These are phyloP conservation scores for Malus hybrid DNA, from an alignment of 331 rosid genomes.

Conservation along the genomic window DNA sequence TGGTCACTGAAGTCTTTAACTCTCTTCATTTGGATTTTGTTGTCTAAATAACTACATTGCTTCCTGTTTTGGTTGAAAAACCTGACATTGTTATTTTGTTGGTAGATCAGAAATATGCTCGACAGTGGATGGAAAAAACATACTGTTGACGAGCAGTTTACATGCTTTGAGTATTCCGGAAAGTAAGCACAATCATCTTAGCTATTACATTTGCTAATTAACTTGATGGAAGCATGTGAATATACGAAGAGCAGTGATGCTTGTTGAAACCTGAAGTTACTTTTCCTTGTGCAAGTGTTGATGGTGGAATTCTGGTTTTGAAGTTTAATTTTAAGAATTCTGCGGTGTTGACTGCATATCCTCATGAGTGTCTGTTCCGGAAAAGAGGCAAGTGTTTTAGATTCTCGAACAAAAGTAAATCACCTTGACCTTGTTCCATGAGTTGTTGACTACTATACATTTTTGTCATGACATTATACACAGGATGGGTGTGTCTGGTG, in stretches of 20 bases:
- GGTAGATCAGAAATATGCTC: slow-evolving; percentile 32
- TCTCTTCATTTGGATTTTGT: slow-evolving; percentile 6
- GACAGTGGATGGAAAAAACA: slow-evolving; percentile 42
- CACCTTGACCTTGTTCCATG: neutral
- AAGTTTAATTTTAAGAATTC: slow-evolving; percentile 49
- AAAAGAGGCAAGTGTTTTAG: slow-evolving; percentile 26
- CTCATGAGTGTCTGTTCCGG: slow-evolving; percentile 65
- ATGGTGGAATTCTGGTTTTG: slow-evolving; percentile 57
- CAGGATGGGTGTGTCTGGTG: slow-evolving; percentile 45
- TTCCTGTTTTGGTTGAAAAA: neutral
- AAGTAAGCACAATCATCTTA: slow-evolving; percentile 39
- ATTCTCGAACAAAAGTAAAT: too few relatives aligned
- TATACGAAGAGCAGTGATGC: neutral
- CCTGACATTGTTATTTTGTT: slow-evolving; percentile 1
- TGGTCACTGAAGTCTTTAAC: slow-evolving; percentile 10
- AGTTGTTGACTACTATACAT: neutral
- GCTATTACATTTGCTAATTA: neutral
- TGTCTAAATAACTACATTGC: neutral
- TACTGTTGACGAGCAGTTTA: slow-evolving; percentile 43
- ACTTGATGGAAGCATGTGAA: neutral
- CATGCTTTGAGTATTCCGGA: slow-evolving; percentile 40
- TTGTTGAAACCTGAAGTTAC: slow-evolving; percentile 6
- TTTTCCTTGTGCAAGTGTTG: slow-evolving; percentile 32
- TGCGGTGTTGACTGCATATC: slow-evolving; percentile 40
- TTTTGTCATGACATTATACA: slow-evolving; percentile 12